Evolutionary conservation across 1,284 basidiomycete species (phyloP).

Genomic region (Cryptococcus neoformans): DNA sequence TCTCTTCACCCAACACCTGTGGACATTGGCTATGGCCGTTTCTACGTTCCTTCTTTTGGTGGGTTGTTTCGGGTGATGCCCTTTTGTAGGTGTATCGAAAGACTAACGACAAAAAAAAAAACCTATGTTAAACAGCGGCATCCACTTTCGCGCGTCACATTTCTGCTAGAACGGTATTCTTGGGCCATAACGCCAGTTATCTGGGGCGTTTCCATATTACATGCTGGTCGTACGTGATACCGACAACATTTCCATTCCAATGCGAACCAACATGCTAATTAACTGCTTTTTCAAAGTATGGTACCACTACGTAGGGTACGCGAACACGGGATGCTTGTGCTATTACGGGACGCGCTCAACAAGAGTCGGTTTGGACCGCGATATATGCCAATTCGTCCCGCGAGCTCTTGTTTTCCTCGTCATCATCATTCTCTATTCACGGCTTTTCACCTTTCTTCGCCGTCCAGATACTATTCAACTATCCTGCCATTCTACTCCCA

Average conservation of each 20-base stretch:
- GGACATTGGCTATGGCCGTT: constrained; percentile 40
- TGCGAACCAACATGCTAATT: background rate
- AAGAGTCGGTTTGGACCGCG: constrained; percentile 21
- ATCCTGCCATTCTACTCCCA: constrained; percentile 20
- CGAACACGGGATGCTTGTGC: constrained; percentile 30
- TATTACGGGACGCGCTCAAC: constrained; percentile 28
- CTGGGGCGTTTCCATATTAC: constrained; percentile 29
- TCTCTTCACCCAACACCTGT: constrained; percentile 43
- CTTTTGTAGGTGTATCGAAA: background rate
- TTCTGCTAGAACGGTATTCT: constrained; percentile 31
- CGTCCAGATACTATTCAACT: constrained; percentile 45
- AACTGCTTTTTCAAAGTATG: constrained; percentile 23
- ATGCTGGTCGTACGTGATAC: constrained; percentile 32
- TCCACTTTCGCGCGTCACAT: constrained; percentile 36
- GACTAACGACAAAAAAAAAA: background rate
- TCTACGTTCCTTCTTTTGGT: constrained; percentile 43
- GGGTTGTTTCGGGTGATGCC: too few relatives aligned
- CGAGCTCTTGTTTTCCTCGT: constrained; percentile 41
- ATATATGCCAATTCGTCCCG: constrained; percentile 43
- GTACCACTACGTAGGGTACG: constrained; percentile 29
- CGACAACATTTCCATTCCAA: background rate
- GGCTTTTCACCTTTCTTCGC: constrained; percentile 40
- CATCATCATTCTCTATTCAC: constrained; percentile 35
- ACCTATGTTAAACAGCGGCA: constrained; percentile 23
- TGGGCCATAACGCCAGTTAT: constrained; percentile 25